Conservation (phyloP, 371 early-diverging fungal genomes). For the Mortierella sp. region DNA sequence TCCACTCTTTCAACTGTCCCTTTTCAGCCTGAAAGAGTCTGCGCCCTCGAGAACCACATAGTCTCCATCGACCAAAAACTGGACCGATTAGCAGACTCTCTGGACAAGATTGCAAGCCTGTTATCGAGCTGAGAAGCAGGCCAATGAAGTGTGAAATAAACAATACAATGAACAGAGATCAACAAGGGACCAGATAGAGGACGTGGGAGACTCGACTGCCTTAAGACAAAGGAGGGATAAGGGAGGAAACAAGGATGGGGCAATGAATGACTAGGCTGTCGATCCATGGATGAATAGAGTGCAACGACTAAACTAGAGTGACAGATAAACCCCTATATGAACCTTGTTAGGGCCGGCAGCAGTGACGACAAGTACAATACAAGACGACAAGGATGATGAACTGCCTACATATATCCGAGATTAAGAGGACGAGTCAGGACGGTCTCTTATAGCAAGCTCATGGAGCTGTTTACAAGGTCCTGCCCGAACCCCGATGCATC, state of each 20-base stretch:
- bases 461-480: no score
- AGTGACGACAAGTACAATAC: no score
- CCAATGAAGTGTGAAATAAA: background rate
- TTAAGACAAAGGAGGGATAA: background rate
- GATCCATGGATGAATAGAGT: no score
- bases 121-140: conserved; percentile 12
- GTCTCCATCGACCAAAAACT: conserved; percentile 45
- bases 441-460: no score
- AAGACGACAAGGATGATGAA: no score
- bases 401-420: no score
- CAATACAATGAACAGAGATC: background rate
- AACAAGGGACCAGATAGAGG: background rate
- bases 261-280: conserved; percentile 1
- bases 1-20: background rate
- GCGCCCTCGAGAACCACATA: conserved; percentile 25
- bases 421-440: no score
- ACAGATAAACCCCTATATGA: no score
- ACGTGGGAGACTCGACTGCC: background rate
- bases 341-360: no score
- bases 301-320: no score
- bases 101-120: conserved; percentile 42
- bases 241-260: background rate
- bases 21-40: conserved; percentile 7
- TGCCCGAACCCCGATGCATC: no score
- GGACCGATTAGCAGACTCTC: conserved; percentile 29